Percentiles rank a stretch among this genome's conserved stretches.
phyloP scores from a whole-genome alignment of 192 early-diverging fungal genomes.

The Physocladia obscura region DNA sequence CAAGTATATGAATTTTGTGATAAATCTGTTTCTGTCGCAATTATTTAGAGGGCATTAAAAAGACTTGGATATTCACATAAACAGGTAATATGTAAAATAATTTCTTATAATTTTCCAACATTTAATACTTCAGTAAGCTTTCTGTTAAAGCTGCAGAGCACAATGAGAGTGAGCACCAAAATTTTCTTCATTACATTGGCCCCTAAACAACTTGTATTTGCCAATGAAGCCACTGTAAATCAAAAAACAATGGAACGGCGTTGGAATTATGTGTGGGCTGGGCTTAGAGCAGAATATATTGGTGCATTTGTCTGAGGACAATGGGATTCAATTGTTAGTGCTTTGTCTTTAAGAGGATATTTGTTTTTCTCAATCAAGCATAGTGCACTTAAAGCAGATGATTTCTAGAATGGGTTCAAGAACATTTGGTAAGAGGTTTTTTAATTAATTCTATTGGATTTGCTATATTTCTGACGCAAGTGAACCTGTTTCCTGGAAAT shows the following conservation, averaged over 20 bases:
- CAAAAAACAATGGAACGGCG: not conserved
- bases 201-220: not conserved
- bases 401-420: not conserved
- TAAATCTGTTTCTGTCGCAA: not conserved
- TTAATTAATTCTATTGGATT: too few relatives aligned
- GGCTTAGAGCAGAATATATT: not conserved
- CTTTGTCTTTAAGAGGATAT: not conserved
- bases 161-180: not conserved
- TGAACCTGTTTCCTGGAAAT: too few relatives aligned
- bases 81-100: not conserved
- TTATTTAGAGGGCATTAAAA: not conserved
- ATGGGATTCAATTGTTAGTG: not conserved
- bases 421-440: constrained; percentile 3
- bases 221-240: constrained; percentile 1
- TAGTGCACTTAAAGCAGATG: too few relatives aligned
- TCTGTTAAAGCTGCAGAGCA: not conserved
- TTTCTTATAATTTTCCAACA: not conserved
- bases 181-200: not conserved
- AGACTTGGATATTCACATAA: not conserved
- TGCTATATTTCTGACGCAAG: too few relatives aligned
- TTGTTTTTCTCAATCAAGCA: not conserved
- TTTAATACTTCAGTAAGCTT: not conserved
- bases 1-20: too few relatives aligned
- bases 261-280: not conserved
- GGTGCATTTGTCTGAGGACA: not conserved